These are phyloP conservation scores for Aspergillus hiratsukae DNA, from an alignment of 2,329 filamentous ascomycete genomes.

Conservation along the genomic window DNA sequence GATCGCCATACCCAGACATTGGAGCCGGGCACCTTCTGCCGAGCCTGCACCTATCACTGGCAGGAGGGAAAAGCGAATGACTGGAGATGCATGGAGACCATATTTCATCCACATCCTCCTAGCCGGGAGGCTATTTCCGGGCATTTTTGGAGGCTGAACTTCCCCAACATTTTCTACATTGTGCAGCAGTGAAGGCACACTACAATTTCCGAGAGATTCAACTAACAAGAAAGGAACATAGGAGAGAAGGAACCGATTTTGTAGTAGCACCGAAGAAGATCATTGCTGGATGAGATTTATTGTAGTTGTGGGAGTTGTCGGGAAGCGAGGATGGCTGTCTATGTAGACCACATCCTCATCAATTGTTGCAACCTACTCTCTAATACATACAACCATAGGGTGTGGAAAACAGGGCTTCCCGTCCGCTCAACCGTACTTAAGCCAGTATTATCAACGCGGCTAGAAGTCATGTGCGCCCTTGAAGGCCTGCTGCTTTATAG, in stretches of 20 bases:
- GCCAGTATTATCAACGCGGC: not conserved
- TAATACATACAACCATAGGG: too few species aligned
- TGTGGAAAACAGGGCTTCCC: too few species aligned
- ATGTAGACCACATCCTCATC: too few species aligned
- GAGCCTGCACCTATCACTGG: constrained; percentile 7
- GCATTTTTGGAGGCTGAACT: constrained; percentile 1
- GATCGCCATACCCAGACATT: constrained; percentile 2
- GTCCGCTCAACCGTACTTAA: too few species aligned
- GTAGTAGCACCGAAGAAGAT: not conserved
- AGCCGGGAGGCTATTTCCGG: not conserved
- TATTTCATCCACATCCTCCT: not conserved
- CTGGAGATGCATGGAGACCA: not conserved
- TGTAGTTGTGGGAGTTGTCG: not conserved
- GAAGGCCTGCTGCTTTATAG: not conserved
- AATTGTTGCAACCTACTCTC: too few species aligned
- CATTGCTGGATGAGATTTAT: not conserved
- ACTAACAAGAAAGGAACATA: not conserved
- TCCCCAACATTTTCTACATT: not conserved
- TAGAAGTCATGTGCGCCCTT: not conserved
- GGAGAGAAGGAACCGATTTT: not conserved
- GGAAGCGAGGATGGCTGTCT: not conserved
- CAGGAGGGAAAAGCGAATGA: not conserved
- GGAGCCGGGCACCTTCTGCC: constrained; percentile 7
- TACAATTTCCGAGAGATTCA: not conserved
- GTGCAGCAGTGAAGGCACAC: not conserved